Evolutionary conservation across 768 basidiomycete genomes (phyloP), one percentile per base, ranked within the genome.

Genomic region (Tricholoma matsutake): DNA sequence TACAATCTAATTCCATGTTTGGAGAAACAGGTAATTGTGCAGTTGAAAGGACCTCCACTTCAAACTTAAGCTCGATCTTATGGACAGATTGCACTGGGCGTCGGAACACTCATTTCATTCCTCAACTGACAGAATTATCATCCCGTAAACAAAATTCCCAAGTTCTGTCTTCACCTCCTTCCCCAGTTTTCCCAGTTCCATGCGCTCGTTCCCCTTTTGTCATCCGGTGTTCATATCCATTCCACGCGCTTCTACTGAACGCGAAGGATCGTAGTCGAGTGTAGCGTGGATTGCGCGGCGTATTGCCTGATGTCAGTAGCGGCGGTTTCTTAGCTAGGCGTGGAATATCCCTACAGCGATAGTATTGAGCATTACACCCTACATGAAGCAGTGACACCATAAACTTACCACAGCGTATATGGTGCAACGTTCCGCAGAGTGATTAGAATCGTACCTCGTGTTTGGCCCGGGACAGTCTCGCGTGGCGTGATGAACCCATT

Each of bases 211-310:
- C 92, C 5, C 96, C 96, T 68, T 94, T 90, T 3, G 96, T 97
- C 87, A 96, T 90, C n/a, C 92, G 79, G 71, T 98, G 96, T 66
- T 88, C 88, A 67, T 98, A 98, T 1, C 92, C 94, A 53, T 82
- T 84, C 86, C 94, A 98, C 0, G 76, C 63, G 9, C 72, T 71
- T 43, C 91, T 79, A 43, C 85, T 77, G 69, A 98, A 98, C 16
- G 72, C 78, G 72, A 96, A 98, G 0, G 94, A 96, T 29, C 92
- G 83, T 16, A 94, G 71, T 10, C 89, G 79, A 2, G 72, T 81
- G 70, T 89, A 98, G 4, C 72, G 76, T 5, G 92, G 90, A 69
- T 88, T 90, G n/a, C 76, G 73, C 2, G 75, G 73, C 39, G 78
- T 75, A 47, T 78, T 81, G 2, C 75, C 69, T 13, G 76, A 72